Conservation (phyloP, 2,329 filamentous ascomycete species). For the Zymoseptoria ardabiliae region DNA sequence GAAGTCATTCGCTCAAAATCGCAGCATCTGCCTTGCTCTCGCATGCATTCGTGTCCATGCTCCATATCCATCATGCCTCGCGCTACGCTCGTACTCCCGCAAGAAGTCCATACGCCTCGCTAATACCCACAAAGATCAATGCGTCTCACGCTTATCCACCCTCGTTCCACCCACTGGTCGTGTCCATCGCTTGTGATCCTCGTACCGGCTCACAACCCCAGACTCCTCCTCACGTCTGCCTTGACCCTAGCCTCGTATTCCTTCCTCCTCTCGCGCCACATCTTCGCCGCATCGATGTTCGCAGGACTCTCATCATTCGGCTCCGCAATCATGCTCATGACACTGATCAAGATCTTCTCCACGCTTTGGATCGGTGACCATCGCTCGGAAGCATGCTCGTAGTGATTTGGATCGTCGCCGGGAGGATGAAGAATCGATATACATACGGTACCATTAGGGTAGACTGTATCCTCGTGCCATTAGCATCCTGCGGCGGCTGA, state of each 20-base stretch:
- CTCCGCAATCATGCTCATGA: constrained; percentile 97
- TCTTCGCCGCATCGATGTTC: constrained; percentile 91
- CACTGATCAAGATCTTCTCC: constrained; percentile 92
- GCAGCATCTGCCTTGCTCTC: background rate
- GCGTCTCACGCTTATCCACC: background rate
- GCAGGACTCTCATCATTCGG: constrained; percentile 95
- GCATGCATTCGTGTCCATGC: background rate
- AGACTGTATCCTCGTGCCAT: constrained; percentile 51
- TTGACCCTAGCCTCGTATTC: constrained; percentile 85
- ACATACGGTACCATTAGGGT: constrained; percentile 84
- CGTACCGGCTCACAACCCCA: constrained; percentile 55
- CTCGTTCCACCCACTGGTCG: background rate
- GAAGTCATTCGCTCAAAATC: background rate
- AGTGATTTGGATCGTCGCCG: constrained; percentile 96
- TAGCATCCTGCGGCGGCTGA: background rate
- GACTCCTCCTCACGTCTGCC: constrained; percentile 68
- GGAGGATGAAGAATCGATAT: constrained; percentile 97
- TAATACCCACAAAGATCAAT: background rate
- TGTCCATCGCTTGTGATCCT: background rate
- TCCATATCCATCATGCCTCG: background rate
- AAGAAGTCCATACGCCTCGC: constrained; percentile 1
- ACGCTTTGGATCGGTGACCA: constrained; percentile 97
- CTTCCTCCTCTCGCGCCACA: constrained; percentile 78
- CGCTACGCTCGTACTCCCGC: background rate
- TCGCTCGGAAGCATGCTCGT: constrained; percentile 89